Evolutionary conservation across 352 stramenopile genomes (phyloP), one percentile per base, ranked within the genome.

Genomic region (Globisporangium spinosum): DNA sequence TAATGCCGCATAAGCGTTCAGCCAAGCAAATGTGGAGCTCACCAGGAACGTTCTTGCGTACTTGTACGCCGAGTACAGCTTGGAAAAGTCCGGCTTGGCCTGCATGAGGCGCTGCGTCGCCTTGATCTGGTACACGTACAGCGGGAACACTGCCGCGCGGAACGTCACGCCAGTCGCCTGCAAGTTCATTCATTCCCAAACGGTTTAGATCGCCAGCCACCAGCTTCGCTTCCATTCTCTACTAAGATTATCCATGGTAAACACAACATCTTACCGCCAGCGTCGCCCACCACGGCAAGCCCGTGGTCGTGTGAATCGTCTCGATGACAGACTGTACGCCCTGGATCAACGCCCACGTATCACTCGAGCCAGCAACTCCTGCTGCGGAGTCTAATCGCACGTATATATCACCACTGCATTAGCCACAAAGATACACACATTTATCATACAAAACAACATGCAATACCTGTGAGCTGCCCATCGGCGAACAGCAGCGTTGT

Each of bases 281-380:
- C 34, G 83, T 90, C 8, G 85, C 80, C 85, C 85, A 93, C 85
- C 85, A 93, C 1, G 85, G 85, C 69, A 93, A 66, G 2, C 85
- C 85, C 25, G 82, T 90, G 22, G 79, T 82, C 55, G 62, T 74
- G 74, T 93, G 85, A 27, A 93, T 74, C 17, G 71, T 67, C 53
- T 93, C 85, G 27, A 93, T 76, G 54, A 78, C 57, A 22, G 76
- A 70, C 59, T 93, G 85, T 53, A 89, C 79, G 27, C 67, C 77
- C 57, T 91, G 80, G 13, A 93, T 83, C 12, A 91, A 51, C 17
- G 63, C 68, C 76, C 68, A 83, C 20, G 76, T 71, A 53, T 85
- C 78, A 20, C 70, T 63, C 10, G 71, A 68, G 12, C 64, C 53
- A 9, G 68, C 55, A 17, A 74, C 75, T 32, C 64, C 69, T 47